Percentiles rank a stretch among this genome's conserved stretches.
Conservation (phyloP, 2,329 filamentous ascomycete genomes). For the Stemphylium vesicarium region DNA sequence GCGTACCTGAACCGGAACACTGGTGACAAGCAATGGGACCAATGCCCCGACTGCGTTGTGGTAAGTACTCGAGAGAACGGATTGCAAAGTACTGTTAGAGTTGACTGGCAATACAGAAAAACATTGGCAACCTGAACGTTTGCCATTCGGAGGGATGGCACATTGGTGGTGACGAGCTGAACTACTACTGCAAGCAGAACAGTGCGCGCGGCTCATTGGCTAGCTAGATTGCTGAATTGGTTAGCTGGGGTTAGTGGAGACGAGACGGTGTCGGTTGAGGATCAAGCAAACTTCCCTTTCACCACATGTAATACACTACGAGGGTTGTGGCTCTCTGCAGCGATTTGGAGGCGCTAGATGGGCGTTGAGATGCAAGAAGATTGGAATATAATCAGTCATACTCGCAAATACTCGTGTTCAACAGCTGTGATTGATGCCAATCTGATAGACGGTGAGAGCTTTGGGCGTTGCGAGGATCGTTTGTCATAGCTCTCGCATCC, state of each 20-base stretch:
- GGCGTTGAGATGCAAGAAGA: too few species aligned
- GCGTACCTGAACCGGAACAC: conserved; percentile 35
- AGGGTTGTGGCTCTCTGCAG: too few species aligned
- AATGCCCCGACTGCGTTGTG: conserved; percentile 37
- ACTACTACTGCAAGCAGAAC: conserved; percentile 34
- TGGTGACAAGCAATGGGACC: conserved; percentile 34
- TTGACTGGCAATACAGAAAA: conserved; percentile 13
- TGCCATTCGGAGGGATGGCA: conserved; percentile 33
- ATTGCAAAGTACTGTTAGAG: not conserved
- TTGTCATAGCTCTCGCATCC: too few species aligned
- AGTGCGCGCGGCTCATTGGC: conserved; percentile 23
- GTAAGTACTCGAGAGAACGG: conserved; percentile 14
- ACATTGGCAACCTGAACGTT: conserved; percentile 25
- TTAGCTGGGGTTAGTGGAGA: not conserved
- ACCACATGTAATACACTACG: too few species aligned
- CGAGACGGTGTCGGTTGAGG: too few species aligned
- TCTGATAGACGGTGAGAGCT: too few species aligned
- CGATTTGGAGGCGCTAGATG: too few species aligned
- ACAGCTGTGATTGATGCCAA: too few species aligned
- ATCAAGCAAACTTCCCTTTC: too few species aligned
- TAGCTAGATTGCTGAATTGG: not conserved
- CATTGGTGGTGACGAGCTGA: conserved; percentile 39
- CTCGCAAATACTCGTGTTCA: too few species aligned
- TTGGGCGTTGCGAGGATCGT: too few species aligned
- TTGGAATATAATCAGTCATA: too few species aligned